Conservation (phyloP, 805 yeast species). For the Saccharomycopsis selenospora region DNA sequence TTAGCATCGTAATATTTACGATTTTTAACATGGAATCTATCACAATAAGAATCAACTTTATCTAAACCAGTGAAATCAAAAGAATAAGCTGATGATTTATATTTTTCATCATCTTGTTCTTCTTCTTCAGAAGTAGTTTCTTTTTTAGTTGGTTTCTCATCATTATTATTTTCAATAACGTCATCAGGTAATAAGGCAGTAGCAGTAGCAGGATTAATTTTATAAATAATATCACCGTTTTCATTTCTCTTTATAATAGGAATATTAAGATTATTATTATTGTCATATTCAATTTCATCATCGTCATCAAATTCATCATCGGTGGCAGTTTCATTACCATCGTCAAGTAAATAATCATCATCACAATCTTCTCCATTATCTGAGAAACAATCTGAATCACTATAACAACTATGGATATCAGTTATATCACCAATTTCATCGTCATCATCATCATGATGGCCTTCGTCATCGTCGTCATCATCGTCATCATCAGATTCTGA, state of each 20-base stretch:
- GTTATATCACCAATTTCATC: not conserved
- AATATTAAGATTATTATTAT: conserved; percentile 2
- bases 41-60: conserved; percentile 21
- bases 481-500: conserved; percentile 16
- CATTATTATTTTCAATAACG: conserved; percentile 7
- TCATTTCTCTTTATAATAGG: not conserved
- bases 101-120: conserved; percentile 17
- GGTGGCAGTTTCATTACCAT: conserved; percentile 14
- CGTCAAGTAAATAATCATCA: conserved; percentile 17
- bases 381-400: conserved; percentile 12
- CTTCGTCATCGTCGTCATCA: conserved; percentile 7
- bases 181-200: conserved; percentile 12
- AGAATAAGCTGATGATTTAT: conserved; percentile 24
- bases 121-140: conserved; percentile 22
- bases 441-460: not conserved
- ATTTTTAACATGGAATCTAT: conserved; percentile 27
- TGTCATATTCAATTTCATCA: conserved; percentile 20
- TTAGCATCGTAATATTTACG: conserved; percentile 14
- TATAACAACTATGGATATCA: too few species aligned
- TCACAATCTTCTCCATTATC: conserved; percentile 21
- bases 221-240: conserved; percentile 7
- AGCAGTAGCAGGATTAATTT: conserved; percentile 8
- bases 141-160: conserved; percentile 6
- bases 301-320: conserved; percentile 21
- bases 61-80: conserved; percentile 15